Evolutionary conservation across 2,329 filamentous ascomycete genomes (phyloP), one percentile per base, ranked within the genome.

Genomic region (Chalaropsis thielavioides): DNA sequence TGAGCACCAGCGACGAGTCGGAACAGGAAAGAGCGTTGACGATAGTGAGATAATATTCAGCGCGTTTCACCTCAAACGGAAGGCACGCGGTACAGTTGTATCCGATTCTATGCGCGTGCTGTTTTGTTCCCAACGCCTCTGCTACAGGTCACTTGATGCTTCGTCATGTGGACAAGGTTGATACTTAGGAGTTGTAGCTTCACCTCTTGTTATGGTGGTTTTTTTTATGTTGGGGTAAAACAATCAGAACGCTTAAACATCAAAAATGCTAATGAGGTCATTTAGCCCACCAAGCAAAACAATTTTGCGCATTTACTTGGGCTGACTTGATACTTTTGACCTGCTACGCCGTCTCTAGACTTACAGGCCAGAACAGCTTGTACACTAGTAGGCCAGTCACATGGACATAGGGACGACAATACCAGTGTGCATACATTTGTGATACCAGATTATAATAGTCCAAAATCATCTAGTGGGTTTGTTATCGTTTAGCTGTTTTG

Each of bases 201-300:
- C 64, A 62, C 49, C 22, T 24, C 49, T 49, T 58, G 59, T 65
- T 31, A 40, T 49, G 22, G 49, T 19, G 7, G 41, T 17, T 19
- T 56, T 51, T 24, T 54, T 27, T n/a, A 38, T 46, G 64, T 65
- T 63, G 60, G 64, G 64, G 60, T 58, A 58, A 58, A 58, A 60
- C 11, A 60, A 60, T 8, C 35, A 38, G 35, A 38, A 38, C 35
- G 35, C 35, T 38, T 38, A n/a, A 19, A 62, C 22, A 62, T n/a
- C n/a, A 62, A 62, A 41, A 49, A 49, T 56, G 27, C 8, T 54
- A n/a, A 56, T 24, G 51, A 63, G 62, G 49, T 17, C 51, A 56
- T 63, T 49, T 38, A 5, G 7, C 3, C 5, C 1, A 19, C 22
- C 11, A 13, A 11, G 19, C 5, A 15, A 11, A 38, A 27, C 6